phyloP scores from a whole-genome alignment of 2,329 filamentous ascomycete species.

The Fusarium oxysporum region DNA sequence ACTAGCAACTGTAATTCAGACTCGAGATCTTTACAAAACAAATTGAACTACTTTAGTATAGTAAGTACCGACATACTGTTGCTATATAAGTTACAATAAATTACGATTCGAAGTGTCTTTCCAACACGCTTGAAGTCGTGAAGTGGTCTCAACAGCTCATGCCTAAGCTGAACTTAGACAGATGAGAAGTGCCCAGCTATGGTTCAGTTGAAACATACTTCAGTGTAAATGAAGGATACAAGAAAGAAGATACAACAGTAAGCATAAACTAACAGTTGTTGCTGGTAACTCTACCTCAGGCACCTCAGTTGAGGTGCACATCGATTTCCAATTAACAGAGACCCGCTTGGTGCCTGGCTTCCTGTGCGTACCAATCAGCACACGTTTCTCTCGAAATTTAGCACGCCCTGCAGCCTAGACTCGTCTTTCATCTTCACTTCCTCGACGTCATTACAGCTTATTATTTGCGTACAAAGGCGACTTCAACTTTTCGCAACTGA shows the following conservation, averaged over 20 bases:
- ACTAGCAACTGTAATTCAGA: neutral
- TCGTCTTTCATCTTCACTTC: slow-evolving; percentile 15
- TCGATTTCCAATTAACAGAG: neutral
- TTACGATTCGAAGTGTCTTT: neutral
- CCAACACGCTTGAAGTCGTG: neutral
- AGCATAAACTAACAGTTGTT: neutral
- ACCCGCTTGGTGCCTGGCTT: slow-evolving; percentile 31
- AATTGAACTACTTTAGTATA: too few relatives aligned
- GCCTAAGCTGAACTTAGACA: neutral
- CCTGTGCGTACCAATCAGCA: slow-evolving; percentile 29
- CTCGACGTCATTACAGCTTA: slow-evolving; percentile 32
- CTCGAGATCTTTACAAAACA: neutral
- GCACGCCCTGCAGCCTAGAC: slow-evolving; percentile 15
- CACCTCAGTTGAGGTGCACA: neutral
- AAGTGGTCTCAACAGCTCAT: neutral
- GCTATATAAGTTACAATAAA: too few relatives aligned
- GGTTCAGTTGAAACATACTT: neutral
- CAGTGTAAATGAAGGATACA: too few relatives aligned
- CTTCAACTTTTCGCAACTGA: neutral
- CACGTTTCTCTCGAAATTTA: neutral
- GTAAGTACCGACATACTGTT: neutral
- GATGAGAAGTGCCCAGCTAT: neutral
- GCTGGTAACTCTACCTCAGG: neutral
- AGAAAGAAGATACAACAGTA: neutral
- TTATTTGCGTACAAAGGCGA: neutral